These are phyloP conservation scores for Gracilariopsis chorda DNA, from an alignment of 23 red algal genomes.

Conservation along the genomic window DNA sequence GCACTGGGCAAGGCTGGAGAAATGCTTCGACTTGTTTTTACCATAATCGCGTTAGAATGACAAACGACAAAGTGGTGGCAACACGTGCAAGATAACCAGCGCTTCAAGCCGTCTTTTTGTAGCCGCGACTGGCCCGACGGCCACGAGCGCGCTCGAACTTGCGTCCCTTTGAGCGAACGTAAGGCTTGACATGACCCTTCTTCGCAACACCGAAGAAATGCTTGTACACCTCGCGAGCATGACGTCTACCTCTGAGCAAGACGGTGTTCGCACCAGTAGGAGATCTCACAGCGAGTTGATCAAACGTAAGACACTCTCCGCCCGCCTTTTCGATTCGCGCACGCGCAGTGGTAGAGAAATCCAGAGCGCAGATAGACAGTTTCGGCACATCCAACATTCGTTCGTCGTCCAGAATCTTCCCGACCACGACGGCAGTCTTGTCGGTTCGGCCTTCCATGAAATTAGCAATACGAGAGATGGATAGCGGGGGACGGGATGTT, in stretches of 20 bases:
- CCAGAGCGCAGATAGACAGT: slow-evolving; percentile 85
- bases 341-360: slow-evolving; percentile 85
- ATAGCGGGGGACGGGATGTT: slow-evolving; percentile 93
- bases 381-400: slow-evolving; percentile 85
- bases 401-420: slow-evolving; percentile 96
- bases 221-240: slow-evolving; percentile 89
- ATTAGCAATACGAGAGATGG: slow-evolving; percentile 59
- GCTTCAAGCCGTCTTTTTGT: slow-evolving; percentile 81
- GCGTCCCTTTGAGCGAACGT: slow-evolving; percentile 90
- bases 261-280: slow-evolving; percentile 82
- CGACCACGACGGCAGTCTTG: slow-evolving; percentile 88
- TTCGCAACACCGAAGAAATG: slow-evolving; percentile 91
- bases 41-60: not conserved
- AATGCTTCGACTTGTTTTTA: slow-evolving; percentile 13
- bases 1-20: not conserved
- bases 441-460: slow-evolving; percentile 58
- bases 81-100: not conserved
- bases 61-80: not conserved
- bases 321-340: slow-evolving; percentile 91
- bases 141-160: slow-evolving; percentile 97
- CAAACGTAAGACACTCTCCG: slow-evolving; percentile 91
- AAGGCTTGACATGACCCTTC: slow-evolving; percentile 93
- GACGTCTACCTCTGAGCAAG: slow-evolving; percentile 82
- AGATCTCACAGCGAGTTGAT: slow-evolving; percentile 85
- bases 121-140: slow-evolving; percentile 87